These are phyloP conservation scores for Arthrocladium fulminans DNA, from an alignment of 2,329 filamentous ascomycete genomes.

Conservation along the genomic window DNA sequence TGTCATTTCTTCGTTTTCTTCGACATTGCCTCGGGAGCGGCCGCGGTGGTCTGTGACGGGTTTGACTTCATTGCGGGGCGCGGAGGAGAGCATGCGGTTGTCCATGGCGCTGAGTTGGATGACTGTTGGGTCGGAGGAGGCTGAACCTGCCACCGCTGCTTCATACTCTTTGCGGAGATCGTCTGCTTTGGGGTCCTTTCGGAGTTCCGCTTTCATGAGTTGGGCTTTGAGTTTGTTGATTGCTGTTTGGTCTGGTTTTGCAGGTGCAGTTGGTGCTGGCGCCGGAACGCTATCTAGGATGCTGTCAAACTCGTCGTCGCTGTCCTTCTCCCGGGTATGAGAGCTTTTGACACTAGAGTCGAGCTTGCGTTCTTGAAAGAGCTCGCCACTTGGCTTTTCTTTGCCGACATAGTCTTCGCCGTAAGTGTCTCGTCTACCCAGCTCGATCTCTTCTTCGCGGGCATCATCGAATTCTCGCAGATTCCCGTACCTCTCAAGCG, in stretches of 20 bases:
- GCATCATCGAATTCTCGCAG: slow-evolving; percentile 84
- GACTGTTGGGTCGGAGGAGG: slow-evolving; percentile 54
- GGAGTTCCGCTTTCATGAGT: slow-evolving; percentile 91
- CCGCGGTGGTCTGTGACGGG: slow-evolving; percentile 71
- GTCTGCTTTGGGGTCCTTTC: slow-evolving; percentile 63
- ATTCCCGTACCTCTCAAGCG: slow-evolving; percentile 70
- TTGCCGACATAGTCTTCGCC: slow-evolving; percentile 77
- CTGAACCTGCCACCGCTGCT: slow-evolving; percentile 56
- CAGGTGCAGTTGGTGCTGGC: slow-evolving; percentile 21
- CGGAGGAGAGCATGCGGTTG: slow-evolving; percentile 78
- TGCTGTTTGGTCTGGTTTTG: slow-evolving; percentile 48
- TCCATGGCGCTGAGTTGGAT: slow-evolving; percentile 83
- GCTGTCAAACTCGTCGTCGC: slow-evolving; percentile 29
- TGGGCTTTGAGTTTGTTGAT: slow-evolving; percentile 86
- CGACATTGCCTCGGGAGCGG: slow-evolving; percentile 71
- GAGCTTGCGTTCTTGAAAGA: slow-evolving; percentile 68
- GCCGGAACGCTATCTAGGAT: slow-evolving; percentile 26
- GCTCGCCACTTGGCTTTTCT: slow-evolving; percentile 76
- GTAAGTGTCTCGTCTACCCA: slow-evolving; percentile 74
- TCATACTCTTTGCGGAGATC: slow-evolving; percentile 80
- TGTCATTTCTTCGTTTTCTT: slow-evolving; percentile 90
- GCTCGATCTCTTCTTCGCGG: slow-evolving; percentile 81
- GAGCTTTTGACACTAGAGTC: slow-evolving; percentile 42
- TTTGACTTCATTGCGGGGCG: slow-evolving; percentile 64
- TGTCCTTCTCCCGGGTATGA: slow-evolving; percentile 18